These are phyloP conservation scores for Theobroma cacao DNA, from an alignment of 345 rosid genomes.

Conservation along the genomic window DNA sequence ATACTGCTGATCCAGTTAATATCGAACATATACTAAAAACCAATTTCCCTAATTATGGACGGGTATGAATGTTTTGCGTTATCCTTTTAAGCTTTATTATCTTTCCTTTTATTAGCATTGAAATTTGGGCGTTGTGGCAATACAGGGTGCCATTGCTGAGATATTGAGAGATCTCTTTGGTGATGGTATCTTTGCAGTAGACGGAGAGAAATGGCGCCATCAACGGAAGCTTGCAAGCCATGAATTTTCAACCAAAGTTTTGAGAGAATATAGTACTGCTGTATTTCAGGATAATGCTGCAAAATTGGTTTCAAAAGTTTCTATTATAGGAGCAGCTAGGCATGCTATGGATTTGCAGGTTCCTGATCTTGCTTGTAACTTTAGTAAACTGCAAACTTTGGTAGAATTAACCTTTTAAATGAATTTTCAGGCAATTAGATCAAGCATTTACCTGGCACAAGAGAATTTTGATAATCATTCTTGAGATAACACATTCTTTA, in stretches of 20 bases:
- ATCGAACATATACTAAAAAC: constrained; percentile 13
- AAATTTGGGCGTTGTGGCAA: constrained; percentile 18
- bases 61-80: background rate
- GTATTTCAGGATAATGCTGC: constrained; percentile 30
- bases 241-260: constrained; percentile 30
- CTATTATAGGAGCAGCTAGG: background rate
- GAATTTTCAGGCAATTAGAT: background rate
- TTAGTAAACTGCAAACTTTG: background rate
- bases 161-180: constrained; percentile 30
- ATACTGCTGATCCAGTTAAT: constrained; percentile 10
- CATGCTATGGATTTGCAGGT: constrained; percentile 7
- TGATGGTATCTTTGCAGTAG: constrained; percentile 41
- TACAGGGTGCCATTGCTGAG: constrained; percentile 10
- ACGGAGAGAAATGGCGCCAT: constrained; percentile 43
- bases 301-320: constrained; percentile 18
- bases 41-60: constrained; percentile 18
- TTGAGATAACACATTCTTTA: background rate
- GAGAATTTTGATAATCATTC: background rate
- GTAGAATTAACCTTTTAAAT: background rate
- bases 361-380: background rate
- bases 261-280: constrained; percentile 33
- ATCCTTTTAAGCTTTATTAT: background rate
- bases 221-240: constrained; percentile 37
- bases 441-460: background rate
- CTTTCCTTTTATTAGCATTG: background rate